These are phyloP conservation scores for Hypomyces rosellus DNA, from an alignment of 2,329 filamentous ascomycete species.

Conservation along the genomic window DNA sequence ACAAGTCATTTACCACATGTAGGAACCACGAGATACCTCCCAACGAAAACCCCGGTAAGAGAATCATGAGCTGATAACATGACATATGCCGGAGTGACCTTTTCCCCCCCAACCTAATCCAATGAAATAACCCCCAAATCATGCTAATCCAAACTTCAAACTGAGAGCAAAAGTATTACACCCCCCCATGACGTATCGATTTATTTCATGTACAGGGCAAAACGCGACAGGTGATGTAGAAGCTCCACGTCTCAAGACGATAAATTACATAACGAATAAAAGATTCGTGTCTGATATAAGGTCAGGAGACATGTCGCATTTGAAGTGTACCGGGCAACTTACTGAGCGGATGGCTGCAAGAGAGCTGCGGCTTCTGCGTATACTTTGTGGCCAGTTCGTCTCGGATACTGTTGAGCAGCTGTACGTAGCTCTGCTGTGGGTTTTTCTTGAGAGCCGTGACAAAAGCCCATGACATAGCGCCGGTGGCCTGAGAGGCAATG, in stretches of 20 bases:
- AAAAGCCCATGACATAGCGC: constrained; percentile 98
- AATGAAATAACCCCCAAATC: constrained; percentile 1
- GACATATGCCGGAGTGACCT: not conserved
- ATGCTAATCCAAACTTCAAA: constrained; percentile 2
- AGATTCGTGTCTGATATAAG: constrained; percentile 50
- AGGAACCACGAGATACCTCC: not conserved
- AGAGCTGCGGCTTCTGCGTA: constrained; percentile 90
- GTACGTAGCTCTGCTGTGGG: constrained; percentile 95
- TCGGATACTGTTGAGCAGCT: constrained; percentile 91
- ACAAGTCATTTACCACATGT: not conserved
- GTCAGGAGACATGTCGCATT: constrained; percentile 17
- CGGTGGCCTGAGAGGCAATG: constrained; percentile 83
- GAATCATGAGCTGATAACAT: not conserved
- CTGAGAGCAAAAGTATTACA: not conserved
- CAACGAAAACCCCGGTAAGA: not conserved
- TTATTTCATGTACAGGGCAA: constrained; percentile 12
- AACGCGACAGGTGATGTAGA: not conserved
- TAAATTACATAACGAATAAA: constrained; percentile 53
- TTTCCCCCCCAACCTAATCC: not conserved
- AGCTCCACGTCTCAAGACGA: not conserved
- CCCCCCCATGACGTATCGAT: not conserved
- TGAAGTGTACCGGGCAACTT: constrained; percentile 33
- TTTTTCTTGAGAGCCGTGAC: constrained; percentile 91
- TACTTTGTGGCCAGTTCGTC: constrained; percentile 87
- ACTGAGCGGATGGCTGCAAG: constrained; percentile 95